Evolutionary conservation across 2,329 filamentous ascomycete genomes (phyloP).

Genomic region (Lecanicillium sp.): DNA sequence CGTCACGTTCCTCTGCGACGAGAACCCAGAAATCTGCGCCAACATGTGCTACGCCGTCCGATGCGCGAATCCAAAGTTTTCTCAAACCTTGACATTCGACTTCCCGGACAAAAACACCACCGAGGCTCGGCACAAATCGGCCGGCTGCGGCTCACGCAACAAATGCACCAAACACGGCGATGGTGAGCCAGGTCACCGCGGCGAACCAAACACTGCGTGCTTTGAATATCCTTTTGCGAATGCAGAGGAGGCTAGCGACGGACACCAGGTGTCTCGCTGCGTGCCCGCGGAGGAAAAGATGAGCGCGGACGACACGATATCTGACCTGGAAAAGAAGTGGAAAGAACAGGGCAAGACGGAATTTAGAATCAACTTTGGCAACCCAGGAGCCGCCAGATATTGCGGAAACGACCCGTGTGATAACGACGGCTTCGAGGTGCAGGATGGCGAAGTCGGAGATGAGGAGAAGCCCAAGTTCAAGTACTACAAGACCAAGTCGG

Average conservation of each 20-base stretch:
- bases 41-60: conserved; percentile 18
- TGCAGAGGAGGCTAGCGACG: conserved; percentile 8
- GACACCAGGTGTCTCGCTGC: conserved; percentile 13
- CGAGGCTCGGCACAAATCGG: conserved; percentile 8
- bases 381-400: conserved; percentile 11
- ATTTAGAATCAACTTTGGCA: conserved; percentile 12
- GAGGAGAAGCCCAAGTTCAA: conserved; percentile 10
- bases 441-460: conserved; percentile 10
- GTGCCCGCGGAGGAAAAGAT: conserved; percentile 11
- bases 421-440: conserved; percentile 14
- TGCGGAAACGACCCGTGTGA: conserved; percentile 13
- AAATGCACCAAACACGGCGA: conserved; percentile 9
- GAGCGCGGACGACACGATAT: conserved; percentile 8
- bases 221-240: conserved; percentile 13
- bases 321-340: conserved; percentile 4
- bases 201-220: conserved; percentile 9
- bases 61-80: conserved; percentile 12
- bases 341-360: conserved; percentile 5
- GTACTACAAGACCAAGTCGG: conserved; percentile 12
- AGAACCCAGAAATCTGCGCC: conserved; percentile 13
- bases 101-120: conserved; percentile 1
- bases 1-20: conserved; percentile 13
- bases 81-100: conserved; percentile 11
- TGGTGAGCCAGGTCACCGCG: conserved; percentile 11
- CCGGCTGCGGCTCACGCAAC: conserved; percentile 5